These are phyloP conservation scores for Moniliophthora roreri DNA, from an alignment of 1,284 basidiomycete species.

Conservation along the genomic window DNA sequence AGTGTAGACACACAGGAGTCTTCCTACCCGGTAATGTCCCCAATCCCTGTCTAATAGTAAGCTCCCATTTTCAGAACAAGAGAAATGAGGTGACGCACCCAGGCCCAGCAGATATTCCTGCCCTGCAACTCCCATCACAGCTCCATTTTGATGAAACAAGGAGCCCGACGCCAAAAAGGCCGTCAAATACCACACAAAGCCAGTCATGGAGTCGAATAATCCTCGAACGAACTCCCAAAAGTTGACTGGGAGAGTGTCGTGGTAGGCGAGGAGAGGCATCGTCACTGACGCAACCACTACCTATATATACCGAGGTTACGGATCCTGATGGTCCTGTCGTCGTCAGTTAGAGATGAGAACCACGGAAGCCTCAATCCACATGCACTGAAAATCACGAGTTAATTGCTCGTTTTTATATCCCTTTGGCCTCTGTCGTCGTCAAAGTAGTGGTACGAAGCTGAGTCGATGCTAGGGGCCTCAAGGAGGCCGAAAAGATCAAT, in stretches of 20 bases:
- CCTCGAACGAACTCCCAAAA: conserved; percentile 33
- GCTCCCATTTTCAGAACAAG: neutral
- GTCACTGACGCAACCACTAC: neutral
- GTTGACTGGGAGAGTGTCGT: conserved; percentile 31
- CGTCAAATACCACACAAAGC: conserved; percentile 37
- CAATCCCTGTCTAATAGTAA: conserved; percentile 49
- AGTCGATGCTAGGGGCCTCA: too few species aligned
- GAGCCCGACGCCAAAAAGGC: conserved; percentile 38
- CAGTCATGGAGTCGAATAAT: conserved; percentile 34
- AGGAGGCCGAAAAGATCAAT: too few species aligned
- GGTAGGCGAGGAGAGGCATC: conserved; percentile 33
- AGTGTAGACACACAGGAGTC: conserved; percentile 12
- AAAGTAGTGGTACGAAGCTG: too few species aligned
- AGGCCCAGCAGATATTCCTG: conserved; percentile 55
- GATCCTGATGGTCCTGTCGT: neutral
- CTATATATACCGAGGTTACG: neutral
- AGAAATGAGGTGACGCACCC: conserved; percentile 34
- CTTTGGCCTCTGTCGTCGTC: too few species aligned
- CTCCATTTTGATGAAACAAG: conserved; percentile 25
- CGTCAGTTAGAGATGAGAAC: neutral
- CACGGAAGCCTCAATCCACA: neutral
- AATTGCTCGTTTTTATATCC: too few species aligned
- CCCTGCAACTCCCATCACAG: conserved; percentile 29
- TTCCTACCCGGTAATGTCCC: conserved; percentile 77
- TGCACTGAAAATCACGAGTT: too few species aligned